Base-by-base conservation (phyloP, 768 basidiomycete species). In the Russula compacta region DNA sequence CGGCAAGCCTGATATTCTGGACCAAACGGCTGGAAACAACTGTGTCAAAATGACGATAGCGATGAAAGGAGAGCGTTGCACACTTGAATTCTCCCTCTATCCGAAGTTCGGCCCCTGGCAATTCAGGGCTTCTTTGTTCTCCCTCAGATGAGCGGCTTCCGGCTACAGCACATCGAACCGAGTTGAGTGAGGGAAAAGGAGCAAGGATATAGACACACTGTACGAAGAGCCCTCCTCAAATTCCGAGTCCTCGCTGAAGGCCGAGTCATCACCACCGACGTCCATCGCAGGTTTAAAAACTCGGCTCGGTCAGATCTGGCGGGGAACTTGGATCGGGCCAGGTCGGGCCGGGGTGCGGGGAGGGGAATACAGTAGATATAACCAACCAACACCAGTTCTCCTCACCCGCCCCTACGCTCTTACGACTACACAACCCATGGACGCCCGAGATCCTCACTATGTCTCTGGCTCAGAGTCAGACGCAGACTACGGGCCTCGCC, bases 41-140 rank as follows among this genome's bases (percentile, higher is more conserved):
- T 33, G 39, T 8, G 14, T 56, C n/a, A 47, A 24, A 15, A 21
- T 15, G 32, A 36, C 15, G 10, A n/a, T 21, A 21, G 36, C 21
- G 11, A 11, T 4, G 35, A 56, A 57, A n/a, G 33, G 49, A 21
- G 24, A 33, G 11, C 6, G 15, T 3, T 54, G 55, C 63, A 24
- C 42, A 74, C 73, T 73, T 82, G 64, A 86, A 85, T 67, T 85
- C 83, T 0, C 81, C 83, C 60, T 85, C 82, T 43, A 83, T 73
- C 19, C 69, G 71, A 8, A 63, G 67, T 56, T 77, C 73, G 9
- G 57, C 55, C 1, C 59, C 50, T 5, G 56, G 53, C 15, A 46
- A 19, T 15, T 61, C 59, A 19, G 33, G 1, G 11, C 38, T 19
- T 42, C 59, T 54, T 21, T 64, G 44, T 21, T 53, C 65, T 15